These are phyloP conservation scores for Macadamia integrifolia DNA, from an alignment of 164 flowering plant species.

Conservation along the genomic window DNA sequence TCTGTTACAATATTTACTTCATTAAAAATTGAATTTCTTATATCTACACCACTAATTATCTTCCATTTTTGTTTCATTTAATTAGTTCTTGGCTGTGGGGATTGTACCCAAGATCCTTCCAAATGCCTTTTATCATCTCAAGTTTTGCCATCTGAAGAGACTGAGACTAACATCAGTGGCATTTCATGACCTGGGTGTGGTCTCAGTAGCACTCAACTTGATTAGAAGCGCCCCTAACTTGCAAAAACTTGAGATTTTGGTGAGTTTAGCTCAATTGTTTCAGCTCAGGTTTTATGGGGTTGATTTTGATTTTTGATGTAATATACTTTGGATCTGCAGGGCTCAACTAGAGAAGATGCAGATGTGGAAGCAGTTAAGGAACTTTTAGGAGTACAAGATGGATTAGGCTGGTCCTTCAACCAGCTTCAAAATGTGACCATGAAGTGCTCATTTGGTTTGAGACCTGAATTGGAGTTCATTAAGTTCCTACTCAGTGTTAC, in stretches of 20 bases:
- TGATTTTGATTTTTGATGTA: neutral
- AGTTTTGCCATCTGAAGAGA: conserved; percentile 29
- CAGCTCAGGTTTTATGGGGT: neutral
- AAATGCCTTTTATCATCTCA: conserved; percentile 28
- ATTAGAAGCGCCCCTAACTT: conserved; percentile 43
- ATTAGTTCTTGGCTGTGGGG: conserved; percentile 53
- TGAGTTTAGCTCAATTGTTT: conserved; percentile 17
- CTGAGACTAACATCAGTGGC: conserved; percentile 32
- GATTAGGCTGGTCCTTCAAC: conserved; percentile 19
- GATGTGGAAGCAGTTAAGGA: neutral
- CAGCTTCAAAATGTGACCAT: conserved; percentile 34
- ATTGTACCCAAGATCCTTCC: conserved; percentile 32
- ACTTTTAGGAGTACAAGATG: conserved; percentile 20
- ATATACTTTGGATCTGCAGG: no score
- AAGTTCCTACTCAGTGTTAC: conserved; percentile 41
- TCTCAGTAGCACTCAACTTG: conserved; percentile 32
- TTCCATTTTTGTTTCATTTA: conserved; percentile 6
- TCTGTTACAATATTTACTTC: no score
- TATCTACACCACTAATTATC: no score
- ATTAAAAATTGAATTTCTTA: no score
- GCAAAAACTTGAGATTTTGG: conserved; percentile 43
- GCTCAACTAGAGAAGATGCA: no score
- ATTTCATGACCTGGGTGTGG: conserved; percentile 31
- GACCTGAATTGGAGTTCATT: conserved; percentile 40
- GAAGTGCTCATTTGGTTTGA: conserved; percentile 24